Base-by-base conservation (phyloP, 306 rosid species). In the Albizia julibrissin region DNA sequence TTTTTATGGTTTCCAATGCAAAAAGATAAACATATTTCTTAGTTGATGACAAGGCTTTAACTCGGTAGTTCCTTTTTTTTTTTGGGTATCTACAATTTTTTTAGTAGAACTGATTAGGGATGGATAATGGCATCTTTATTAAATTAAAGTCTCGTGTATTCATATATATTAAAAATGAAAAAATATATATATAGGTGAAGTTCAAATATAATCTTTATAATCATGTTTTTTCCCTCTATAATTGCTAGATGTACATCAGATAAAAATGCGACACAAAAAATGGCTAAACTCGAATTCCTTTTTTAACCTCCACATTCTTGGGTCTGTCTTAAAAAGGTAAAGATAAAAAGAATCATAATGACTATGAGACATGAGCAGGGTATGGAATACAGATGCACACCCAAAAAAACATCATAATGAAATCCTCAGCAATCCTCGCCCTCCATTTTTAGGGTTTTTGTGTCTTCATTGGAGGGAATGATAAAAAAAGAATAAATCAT, bases 401-500 rank as follows among this genome's bases (percentile, higher is more conserved):
- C 3, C 31, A 3, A 52, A 50, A 27, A 74, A 70, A 26, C 56
- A 82, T 59, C 54, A 49, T n/a, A 14, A 26, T 71, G 69, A 81
- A 72, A 49, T 31, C 40, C 40, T 31, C 1, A 15, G 42, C 69
- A 29, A 31, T 29, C 21, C 40, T 10, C 69, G 16, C n/a, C 40
- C 69, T 5, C 21, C 69, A 42, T 6, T n/a, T 42, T 12, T n/a
- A 6, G 34, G 67, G 33, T 24, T 10, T 69, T 76, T 75, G 13
- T 58, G 31, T 67, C 74, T 81, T 37, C 72, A 78, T 26, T 69
- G 54, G 15, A 65, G 69, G 67, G 54, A 75, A 69, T 69, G 80
- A 84, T 42, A 52, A 3, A 77, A 34, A 21, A 15, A 3, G 74
- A 18, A 68, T 34, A 31, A 69, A 69, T 40, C 49, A 56, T 69